These are phyloP conservation scores for Plasmodium chabaudi DNA, from an alignment of 169 alveolate species.

Conservation along the genomic window DNA sequence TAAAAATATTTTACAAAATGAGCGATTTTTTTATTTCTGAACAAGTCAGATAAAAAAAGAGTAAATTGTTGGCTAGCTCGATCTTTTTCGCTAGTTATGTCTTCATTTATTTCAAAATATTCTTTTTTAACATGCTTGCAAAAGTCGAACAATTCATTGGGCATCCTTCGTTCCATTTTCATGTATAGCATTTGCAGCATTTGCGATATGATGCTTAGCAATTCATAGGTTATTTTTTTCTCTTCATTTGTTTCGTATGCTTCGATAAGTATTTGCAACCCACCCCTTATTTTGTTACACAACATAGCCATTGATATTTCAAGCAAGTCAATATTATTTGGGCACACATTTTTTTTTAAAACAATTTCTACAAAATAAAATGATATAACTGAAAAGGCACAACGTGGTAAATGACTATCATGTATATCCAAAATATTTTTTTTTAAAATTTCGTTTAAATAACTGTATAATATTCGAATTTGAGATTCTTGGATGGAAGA, in stretches of 20 bases:
- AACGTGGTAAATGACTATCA: slow-evolving; percentile 23
- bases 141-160: slow-evolving; percentile 30
- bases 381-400: slow-evolving; percentile 33
- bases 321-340: slow-evolving; percentile 19
- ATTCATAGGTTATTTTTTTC: slow-evolving; percentile 21
- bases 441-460: slow-evolving; percentile 2
- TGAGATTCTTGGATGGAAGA: neutral
- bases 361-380: slow-evolving; percentile 31
- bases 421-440: slow-evolving; percentile 16
- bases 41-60: slow-evolving; percentile 62
- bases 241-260: slow-evolving; percentile 25
- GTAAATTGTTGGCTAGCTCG: slow-evolving; percentile 18
- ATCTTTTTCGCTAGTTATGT: neutral
- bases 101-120: slow-evolving; percentile 5
- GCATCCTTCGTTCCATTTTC: slow-evolving; percentile 44
- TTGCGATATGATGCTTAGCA: slow-evolving; percentile 28
- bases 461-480: neutral
- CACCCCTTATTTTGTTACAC: slow-evolving; percentile 39
- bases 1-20: slow-evolving; percentile 37
- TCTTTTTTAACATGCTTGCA: slow-evolving; percentile 32
- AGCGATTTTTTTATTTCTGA: slow-evolving; percentile 31
- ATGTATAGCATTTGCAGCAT: slow-evolving; percentile 27
- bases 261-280: neutral
- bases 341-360: slow-evolving; percentile 1
- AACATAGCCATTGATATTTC: slow-evolving; percentile 32